Percentiles rank a stretch among this genome's conserved stretches.
Evolutionary conservation across 179 eudicot genomes (phyloP).

Genomic region (Silene noctiflora): DNA sequence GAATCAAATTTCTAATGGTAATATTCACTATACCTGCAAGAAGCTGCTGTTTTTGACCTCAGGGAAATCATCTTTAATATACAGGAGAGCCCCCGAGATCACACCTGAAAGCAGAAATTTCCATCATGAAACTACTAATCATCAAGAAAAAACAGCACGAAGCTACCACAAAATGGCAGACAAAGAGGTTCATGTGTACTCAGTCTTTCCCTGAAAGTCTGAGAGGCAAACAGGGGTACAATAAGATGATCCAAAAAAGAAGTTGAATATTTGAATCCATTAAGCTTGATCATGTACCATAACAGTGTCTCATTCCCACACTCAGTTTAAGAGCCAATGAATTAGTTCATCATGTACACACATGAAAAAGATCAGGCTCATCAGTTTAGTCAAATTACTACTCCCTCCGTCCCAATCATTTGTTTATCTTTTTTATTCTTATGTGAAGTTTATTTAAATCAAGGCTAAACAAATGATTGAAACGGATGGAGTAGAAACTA

Average conservation of each 20-base stretch:
- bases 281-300: background rate
- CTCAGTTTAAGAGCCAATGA: too few species aligned
- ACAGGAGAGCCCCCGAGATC: conserved; percentile 20
- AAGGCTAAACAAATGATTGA: too few species aligned
- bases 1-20: background rate
- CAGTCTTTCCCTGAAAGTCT: background rate
- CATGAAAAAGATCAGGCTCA: too few species aligned
- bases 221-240: background rate
- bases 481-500: too few species aligned
- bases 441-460: too few species aligned
- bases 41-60: conserved; percentile 23
- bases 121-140: background rate
- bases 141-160: background rate
- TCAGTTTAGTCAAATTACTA: background rate
- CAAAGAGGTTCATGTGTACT: background rate
- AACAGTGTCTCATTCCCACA: background rate
- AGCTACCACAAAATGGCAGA: background rate
- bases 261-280: background rate
- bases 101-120: conserved; percentile 16
- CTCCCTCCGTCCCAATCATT: background rate
- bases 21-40: conserved; percentile 20
- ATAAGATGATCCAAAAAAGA: background rate
- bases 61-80: conserved; percentile 26
- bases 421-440: too few species aligned
- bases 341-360: too few species aligned